Conservation (phyloP, 2,329 filamentous ascomycete species). For the Sporothrix phasma region DNA sequence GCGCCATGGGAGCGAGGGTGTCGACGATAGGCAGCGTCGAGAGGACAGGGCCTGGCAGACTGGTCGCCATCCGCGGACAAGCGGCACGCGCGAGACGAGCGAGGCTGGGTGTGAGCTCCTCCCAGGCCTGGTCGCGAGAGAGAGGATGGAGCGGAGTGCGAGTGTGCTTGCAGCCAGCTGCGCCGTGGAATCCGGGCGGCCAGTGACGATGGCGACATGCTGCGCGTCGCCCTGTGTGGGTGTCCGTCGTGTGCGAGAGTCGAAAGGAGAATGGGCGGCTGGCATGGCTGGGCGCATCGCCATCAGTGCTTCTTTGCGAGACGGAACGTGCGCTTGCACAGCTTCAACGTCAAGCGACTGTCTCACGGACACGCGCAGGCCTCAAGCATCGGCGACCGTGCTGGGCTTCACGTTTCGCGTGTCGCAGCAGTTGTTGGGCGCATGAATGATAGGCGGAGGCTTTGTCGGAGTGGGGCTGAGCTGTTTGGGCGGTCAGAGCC, state of each 20-base stretch:
- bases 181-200: not conserved
- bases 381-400: not conserved
- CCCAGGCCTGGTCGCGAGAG: not conserved
- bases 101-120: not conserved
- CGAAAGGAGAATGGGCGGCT: too few species aligned
- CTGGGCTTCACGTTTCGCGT: too few species aligned
- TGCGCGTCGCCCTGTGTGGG: not conserved
- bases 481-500: not conserved
- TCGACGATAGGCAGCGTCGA: not conserved
- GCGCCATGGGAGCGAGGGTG: not conserved
- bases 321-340: not conserved
- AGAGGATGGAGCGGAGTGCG: not conserved
- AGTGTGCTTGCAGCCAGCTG: too few species aligned
- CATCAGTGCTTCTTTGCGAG: too few species aligned
- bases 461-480: not conserved
- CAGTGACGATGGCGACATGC: not conserved
- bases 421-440: too few species aligned
- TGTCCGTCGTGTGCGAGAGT: too few species aligned
- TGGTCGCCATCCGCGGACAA: not conserved
- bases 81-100: not conserved
- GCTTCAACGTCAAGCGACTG: too few species aligned
- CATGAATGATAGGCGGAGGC: conserved; percentile 23
- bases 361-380: too few species aligned
- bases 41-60: not conserved
- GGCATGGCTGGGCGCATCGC: too few species aligned